Evolutionary conservation across 1,284 basidiomycete species (phyloP).

Genomic region (Malassezia slooffiae): DNA sequence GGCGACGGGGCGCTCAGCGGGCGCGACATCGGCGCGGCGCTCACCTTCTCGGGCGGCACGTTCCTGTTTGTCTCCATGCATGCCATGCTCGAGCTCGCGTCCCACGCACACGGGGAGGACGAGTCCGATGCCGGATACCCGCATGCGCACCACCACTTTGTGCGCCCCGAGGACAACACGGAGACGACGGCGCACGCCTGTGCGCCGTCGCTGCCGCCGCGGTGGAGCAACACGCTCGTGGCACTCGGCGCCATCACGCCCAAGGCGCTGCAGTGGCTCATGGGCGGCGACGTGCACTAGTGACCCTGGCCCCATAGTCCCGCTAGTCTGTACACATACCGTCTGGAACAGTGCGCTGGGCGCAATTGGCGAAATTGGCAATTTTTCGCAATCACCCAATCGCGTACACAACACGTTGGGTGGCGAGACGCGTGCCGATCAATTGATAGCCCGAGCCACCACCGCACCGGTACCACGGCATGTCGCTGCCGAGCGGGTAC

Average conservation of each 20-base stretch:
- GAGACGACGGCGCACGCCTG: too few species aligned
- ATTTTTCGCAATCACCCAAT: neutral
- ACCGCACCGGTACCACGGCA: too few species aligned
- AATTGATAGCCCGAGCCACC: too few species aligned
- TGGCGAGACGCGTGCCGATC: too few species aligned
- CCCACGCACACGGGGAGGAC: too few species aligned
- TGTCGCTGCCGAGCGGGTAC: constrained; percentile 6
- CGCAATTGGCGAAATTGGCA: neutral
- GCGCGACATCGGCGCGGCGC: constrained; percentile 56
- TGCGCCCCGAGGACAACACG: too few species aligned
- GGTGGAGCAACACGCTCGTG: neutral
- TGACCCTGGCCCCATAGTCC: too few species aligned
- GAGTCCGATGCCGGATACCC: too few species aligned
- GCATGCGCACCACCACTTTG: too few species aligned
- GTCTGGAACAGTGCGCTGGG: neutral
- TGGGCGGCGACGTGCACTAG: constrained; percentile 6
- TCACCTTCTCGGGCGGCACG: constrained; percentile 78
- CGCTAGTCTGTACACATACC: too few species aligned
- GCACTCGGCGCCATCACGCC: constrained; percentile 10
- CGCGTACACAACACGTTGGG: too few species aligned
- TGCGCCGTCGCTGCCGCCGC: too few species aligned
- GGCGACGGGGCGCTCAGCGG: constrained; percentile 16
- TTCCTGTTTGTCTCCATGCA: constrained; percentile 84
- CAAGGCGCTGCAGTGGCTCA: constrained; percentile 8
- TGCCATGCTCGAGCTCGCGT: constrained; percentile 36